Conservation (phyloP, 495 filamentous ascomycete genomes). For the Penicillium canescens region DNA sequence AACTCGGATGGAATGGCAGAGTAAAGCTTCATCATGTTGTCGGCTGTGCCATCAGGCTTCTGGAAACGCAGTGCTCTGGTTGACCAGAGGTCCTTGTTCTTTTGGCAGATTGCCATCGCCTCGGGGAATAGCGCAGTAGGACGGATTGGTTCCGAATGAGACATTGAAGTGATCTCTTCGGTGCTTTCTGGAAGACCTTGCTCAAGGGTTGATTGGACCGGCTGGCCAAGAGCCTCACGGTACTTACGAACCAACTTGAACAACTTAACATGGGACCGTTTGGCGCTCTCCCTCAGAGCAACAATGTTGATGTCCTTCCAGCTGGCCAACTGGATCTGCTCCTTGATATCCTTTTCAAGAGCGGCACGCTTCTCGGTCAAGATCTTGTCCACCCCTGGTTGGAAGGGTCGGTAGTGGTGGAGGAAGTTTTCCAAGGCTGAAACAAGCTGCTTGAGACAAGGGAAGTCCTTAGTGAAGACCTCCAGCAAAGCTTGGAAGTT, state of each 20-base stretch:
- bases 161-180: constrained; percentile 18
- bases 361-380: constrained; percentile 61
- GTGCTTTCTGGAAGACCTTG: constrained; percentile 62
- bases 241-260: constrained; percentile 92
- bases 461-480: constrained; percentile 55
- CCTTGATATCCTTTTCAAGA: constrained; percentile 83
- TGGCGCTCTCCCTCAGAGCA: constrained; percentile 81
- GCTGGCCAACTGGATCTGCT: constrained; percentile 82
- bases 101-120: constrained; percentile 53
- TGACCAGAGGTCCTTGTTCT: constrained; percentile 53
- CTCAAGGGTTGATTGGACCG: constrained; percentile 62
- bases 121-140: constrained; percentile 36
- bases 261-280: constrained; percentile 85
- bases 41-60: constrained; percentile 64
- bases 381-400: constrained; percentile 57
- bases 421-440: constrained; percentile 78
- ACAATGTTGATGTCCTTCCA: constrained; percentile 98
- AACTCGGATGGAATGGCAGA: constrained; percentile 50
- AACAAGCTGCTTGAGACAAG: constrained; percentile 47
- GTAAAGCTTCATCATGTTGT: constrained; percentile 60
- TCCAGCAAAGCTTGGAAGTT: constrained; percentile 59
- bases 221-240: constrained; percentile 68
- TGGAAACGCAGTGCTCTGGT: constrained; percentile 66
- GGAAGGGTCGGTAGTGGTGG: constrained; percentile 67
- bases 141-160: constrained; percentile 15